phyloP scores from a whole-genome alignment of 2,329 filamentous ascomycete species.

The Hypoxylon sp. region DNA sequence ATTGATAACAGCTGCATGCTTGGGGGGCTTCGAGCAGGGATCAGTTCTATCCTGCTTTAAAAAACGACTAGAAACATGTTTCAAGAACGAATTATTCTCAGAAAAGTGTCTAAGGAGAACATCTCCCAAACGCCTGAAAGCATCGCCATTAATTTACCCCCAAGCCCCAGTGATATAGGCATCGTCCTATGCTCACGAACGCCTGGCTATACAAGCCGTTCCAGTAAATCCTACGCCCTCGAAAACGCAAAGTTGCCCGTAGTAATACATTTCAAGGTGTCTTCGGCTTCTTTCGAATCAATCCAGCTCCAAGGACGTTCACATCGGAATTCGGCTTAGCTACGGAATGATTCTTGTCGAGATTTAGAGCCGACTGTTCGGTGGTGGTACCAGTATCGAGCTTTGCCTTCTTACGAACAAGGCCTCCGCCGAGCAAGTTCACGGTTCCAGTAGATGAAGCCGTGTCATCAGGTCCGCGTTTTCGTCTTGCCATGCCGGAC shows the following conservation, averaged over 20 bases:
- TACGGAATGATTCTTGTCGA: constrained; percentile 6
- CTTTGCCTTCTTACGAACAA: constrained; percentile 66
- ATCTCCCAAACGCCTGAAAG: neutral
- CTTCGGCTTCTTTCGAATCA: constrained; percentile 71
- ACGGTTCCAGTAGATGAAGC: constrained; percentile 38
- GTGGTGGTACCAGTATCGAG: constrained; percentile 32
- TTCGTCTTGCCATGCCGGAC: constrained; percentile 62
- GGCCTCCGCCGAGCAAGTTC: constrained; percentile 53
- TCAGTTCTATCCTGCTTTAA: neutral
- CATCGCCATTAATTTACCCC: constrained; percentile 1
- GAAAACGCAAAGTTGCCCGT: neutral
- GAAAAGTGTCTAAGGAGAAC: neutral
- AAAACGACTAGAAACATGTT: neutral
- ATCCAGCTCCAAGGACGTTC: constrained; percentile 63
- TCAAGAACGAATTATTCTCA: neutral
- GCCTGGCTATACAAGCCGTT: constrained; percentile 11
- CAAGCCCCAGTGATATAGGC: neutral
- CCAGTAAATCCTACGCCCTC: constrained; percentile 1
- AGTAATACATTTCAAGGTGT: constrained; percentile 32
- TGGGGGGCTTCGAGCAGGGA: neutral
- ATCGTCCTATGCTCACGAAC: constrained; percentile 8
- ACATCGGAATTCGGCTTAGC: constrained; percentile 43
- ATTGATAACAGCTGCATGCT: neutral
- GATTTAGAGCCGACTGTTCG: constrained; percentile 29
- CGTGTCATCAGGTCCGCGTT: constrained; percentile 51